Evolutionary conservation across 805 yeast species (phyloP), one percentile per base, ranked within the genome.

Genomic region (Cyberlindnera sargentensis): DNA sequence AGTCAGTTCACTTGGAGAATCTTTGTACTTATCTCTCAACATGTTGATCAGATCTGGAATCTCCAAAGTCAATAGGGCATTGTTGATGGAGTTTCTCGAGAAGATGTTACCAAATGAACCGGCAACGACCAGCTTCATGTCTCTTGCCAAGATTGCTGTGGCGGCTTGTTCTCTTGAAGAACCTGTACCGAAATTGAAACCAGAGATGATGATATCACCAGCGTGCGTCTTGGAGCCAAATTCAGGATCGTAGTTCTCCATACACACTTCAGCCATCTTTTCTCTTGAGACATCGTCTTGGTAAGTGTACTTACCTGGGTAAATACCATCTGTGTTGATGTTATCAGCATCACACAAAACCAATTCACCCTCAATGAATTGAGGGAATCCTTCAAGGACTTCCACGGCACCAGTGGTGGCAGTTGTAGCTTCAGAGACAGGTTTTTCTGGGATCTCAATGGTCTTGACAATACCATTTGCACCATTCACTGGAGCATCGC

Each of bases 101-200:
- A 93, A 93, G 56, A 91, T 93, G 71, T 93, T 95, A 58, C 97
- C 96, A 61, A 93, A 93, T 1, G 98, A 91, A 31, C 99, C 99
- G 10, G 96, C 85, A 46, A 95, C 96, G 24, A 93, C 95, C 52
- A 93, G 71, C 53, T 80, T 79, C 75, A 93, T 88, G 51, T 89
- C 98, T 58, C 95, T 79, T 35, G 99, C 98, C 52, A 93, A 73
- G 47, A 93, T 84, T 24, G 95, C 90, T n/a, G 99, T 93, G 31
- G 99, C 99, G 4, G 99, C 99, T 70, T 93, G 99, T 64, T 93
- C 99, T 68, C 99, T 81, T 26, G 96, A 88, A 7, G 97, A 90
- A 38, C 99, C 99, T 8, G 99, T 93, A 55, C 99, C 99, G 62
- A 93, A 93, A 64, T 93, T 93, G 73, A 70, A 93, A 15, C 99